These are phyloP conservation scores for Chlamydomonas sphaeroides DNA, from an alignment of 139 green algal genomes.

Conservation along the genomic window DNA sequence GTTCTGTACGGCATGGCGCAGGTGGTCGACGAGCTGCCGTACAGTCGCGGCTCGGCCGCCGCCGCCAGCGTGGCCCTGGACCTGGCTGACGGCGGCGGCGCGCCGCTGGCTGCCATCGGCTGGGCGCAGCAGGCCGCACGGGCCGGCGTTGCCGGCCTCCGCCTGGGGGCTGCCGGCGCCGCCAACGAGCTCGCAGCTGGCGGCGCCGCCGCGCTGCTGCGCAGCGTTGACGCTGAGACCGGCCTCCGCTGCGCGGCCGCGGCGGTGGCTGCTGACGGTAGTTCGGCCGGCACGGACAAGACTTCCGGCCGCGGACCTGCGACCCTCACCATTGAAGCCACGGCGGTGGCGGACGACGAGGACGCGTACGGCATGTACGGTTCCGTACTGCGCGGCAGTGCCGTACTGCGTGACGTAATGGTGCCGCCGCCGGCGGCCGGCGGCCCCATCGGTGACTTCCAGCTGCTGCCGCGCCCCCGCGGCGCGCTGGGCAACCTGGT, in stretches of 20 bases:
- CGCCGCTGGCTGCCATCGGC: slow-evolving; percentile 13
- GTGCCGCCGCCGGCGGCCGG: background rate
- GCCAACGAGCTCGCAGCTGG: background rate
- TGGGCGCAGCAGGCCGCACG: slow-evolving; percentile 42
- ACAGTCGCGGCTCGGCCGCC: too few relatives aligned
- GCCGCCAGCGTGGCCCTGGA: too few relatives aligned
- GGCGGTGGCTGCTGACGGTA: too few relatives aligned
- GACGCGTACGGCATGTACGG: slow-evolving; percentile 12
- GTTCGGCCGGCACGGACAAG: too few relatives aligned
- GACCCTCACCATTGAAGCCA: background rate
- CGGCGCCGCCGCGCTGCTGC: background rate
- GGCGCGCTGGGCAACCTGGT: slow-evolving; percentile 69
- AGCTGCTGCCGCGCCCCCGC: slow-evolving; percentile 58
- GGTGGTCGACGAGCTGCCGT: background rate
- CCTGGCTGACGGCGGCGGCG: background rate
- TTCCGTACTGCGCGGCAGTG: background rate
- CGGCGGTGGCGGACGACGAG: background rate
- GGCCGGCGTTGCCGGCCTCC: background rate
- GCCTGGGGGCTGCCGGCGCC: background rate
- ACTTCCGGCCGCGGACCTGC: too few relatives aligned
- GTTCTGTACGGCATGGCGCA: slow-evolving; percentile 14
- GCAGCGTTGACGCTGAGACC: slow-evolving; percentile 23
- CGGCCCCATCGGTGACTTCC: background rate
- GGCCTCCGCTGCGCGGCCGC: background rate
- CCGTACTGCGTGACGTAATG: background rate